Evolutionary conservation across 176 grass and related monocot genomes (phyloP).

Genomic region (Dactylis glomerata): DNA sequence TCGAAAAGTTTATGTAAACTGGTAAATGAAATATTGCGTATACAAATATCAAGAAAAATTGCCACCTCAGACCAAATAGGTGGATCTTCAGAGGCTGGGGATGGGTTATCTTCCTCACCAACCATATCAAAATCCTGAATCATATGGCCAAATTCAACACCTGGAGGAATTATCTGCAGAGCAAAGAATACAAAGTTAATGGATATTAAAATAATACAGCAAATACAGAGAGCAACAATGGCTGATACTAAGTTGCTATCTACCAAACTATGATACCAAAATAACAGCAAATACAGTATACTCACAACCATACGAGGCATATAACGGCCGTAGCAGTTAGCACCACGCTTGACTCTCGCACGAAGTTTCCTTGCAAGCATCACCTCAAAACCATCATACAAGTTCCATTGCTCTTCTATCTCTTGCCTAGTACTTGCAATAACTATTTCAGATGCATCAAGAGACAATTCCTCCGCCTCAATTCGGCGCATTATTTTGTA

Average conservation of each 20-base stretch:
- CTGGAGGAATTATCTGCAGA: conserved; percentile 76
- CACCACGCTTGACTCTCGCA: conserved; percentile 61
- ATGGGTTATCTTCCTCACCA: conserved; percentile 58
- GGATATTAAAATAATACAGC: conserved; percentile 20
- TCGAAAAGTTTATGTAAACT: background rate
- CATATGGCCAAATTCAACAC: conserved; percentile 75
- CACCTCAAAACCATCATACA: conserved; percentile 89
- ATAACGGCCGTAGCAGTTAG: conserved; percentile 65
- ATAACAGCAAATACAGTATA: conserved; percentile 28
- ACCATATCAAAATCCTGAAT: conserved; percentile 63
- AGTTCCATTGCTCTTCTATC: conserved; percentile 82
- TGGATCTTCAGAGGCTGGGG: conserved; percentile 61
- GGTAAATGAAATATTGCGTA: conserved; percentile 24
- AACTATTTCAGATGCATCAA: conserved; percentile 83
- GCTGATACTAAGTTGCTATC: conserved; percentile 13
- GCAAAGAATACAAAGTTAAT: conserved; percentile 22
- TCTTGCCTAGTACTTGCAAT: conserved; percentile 85
- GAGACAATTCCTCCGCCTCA: conserved; percentile 69
- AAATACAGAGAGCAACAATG: conserved; percentile 14
- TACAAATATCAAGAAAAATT: conserved; percentile 31
- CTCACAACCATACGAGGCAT: conserved; percentile 93
- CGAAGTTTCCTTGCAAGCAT: conserved; percentile 67
- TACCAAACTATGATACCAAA: conserved; percentile 11
- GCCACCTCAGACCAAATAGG: conserved; percentile 79
- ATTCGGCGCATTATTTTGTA: conserved; percentile 91